Conservation (phyloP, 2,329 filamentous ascomycete species). For the Exserohilum turcica region DNA sequence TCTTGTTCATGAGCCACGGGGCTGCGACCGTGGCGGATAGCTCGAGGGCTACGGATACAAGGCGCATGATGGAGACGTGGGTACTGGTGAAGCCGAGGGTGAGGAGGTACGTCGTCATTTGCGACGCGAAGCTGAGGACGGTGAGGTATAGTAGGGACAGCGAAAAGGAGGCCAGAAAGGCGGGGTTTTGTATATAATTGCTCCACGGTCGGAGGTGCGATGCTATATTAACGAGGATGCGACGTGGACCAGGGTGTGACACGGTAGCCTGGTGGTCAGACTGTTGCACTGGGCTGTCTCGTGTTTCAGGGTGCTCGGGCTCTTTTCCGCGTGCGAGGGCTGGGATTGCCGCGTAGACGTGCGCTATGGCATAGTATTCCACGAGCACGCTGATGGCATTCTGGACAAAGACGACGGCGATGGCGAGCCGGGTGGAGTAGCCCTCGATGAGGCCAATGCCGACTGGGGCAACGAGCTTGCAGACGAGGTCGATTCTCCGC, state of each 20-base stretch:
- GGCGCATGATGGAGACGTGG: conserved; percentile 61
- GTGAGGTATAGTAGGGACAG: conserved; percentile 65
- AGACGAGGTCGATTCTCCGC: conserved; percentile 63
- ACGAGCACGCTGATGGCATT: conserved; percentile 55
- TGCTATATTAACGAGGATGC: conserved; percentile 4
- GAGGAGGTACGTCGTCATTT: conserved; percentile 69
- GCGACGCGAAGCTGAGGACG: conserved; percentile 52
- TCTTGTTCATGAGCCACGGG: conserved; percentile 59
- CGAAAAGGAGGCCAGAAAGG: conserved; percentile 65
- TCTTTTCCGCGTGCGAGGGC: conserved; percentile 27
- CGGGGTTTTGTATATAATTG: conserved; percentile 59
- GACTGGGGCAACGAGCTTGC: conserved; percentile 62
- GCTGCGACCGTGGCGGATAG: conserved; percentile 65
- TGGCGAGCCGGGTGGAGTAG: conserved; percentile 56
- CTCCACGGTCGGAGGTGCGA: conserved; percentile 30
- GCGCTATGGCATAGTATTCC: conserved; percentile 61
- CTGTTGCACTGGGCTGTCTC: conserved; percentile 7
- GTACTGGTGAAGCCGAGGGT: conserved; percentile 58
- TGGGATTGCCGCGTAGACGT: conserved; percentile 45
- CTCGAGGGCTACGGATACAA: conserved; percentile 61
- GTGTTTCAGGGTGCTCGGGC: conserved; percentile 14
- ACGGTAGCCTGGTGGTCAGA: not conserved
- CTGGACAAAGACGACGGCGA: conserved; percentile 57
- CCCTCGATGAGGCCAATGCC: conserved; percentile 57
- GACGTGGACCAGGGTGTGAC: conserved; percentile 5